Evolutionary conservation across 176 grass and related monocot species (phyloP).

Genomic region (Zea luxurians): DNA sequence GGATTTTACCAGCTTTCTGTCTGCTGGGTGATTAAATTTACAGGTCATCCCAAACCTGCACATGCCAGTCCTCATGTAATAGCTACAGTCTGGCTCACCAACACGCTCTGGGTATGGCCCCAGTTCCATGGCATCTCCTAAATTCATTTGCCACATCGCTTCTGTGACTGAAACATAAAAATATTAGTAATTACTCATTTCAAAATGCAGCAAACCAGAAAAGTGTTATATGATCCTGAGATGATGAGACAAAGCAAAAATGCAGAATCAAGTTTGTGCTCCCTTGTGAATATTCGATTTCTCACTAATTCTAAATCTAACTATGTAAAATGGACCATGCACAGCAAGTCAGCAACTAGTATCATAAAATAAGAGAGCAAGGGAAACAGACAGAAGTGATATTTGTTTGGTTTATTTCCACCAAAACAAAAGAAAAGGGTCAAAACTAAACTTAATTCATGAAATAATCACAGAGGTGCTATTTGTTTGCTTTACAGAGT

Average conservation of each 20-base stretch:
- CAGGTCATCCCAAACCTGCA: conserved; percentile 94
- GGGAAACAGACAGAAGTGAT: background rate
- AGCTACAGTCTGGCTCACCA: conserved; percentile 80
- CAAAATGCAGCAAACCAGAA: conserved; percentile 1
- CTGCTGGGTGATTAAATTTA: conserved; percentile 88
- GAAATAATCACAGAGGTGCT: background rate
- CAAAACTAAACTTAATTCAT: conserved; percentile 5
- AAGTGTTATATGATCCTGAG: background rate
- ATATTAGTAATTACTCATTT: background rate
- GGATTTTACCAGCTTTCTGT: conserved; percentile 62
- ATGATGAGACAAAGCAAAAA: background rate
- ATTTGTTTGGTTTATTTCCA: background rate
- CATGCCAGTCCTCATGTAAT: conserved; percentile 83
- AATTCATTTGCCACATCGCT: conserved; percentile 66
- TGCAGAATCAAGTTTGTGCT: background rate
- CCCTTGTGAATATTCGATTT: background rate
- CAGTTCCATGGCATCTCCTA: conserved; percentile 60
- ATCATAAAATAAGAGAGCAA: background rate
- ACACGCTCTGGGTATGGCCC: conserved; percentile 73
- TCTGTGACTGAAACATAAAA: conserved; percentile 54
- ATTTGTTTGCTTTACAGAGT: background rate
- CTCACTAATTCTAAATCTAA: background rate
- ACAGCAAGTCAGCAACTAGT: conserved; percentile 17
- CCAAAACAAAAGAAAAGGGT: background rate
- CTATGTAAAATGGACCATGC: conserved; percentile 1